These are phyloP conservation scores for Lentinus brumalis DNA, from an alignment of 768 basidiomycete genomes.

Conservation along the genomic window DNA sequence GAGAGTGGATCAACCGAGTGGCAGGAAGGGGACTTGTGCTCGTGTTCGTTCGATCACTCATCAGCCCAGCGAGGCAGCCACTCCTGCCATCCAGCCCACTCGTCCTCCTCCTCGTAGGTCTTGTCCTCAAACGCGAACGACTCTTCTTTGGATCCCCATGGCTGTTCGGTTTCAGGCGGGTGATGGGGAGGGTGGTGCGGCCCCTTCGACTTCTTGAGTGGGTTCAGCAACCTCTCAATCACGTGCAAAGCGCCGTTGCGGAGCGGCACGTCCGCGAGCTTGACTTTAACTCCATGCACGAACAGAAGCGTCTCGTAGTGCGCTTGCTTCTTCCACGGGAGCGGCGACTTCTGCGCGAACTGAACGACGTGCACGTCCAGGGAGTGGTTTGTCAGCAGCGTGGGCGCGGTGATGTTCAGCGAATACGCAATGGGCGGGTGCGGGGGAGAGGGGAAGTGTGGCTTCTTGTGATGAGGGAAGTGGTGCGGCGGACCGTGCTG, in stretches of 20 bases:
- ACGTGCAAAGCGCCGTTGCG: slow-evolving; percentile 63
- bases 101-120: slow-evolving; percentile 17
- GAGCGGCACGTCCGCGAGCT: slow-evolving; percentile 48
- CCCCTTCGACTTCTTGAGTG: slow-evolving; percentile 17
- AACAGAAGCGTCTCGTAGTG: slow-evolving; percentile 39
- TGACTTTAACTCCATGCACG: slow-evolving; percentile 43
- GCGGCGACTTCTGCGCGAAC: slow-evolving; percentile 35
- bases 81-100: slow-evolving; percentile 50
- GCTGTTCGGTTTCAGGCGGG: background rate
- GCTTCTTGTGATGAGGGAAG: background rate
- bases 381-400: slow-evolving; percentile 45
- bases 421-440: slow-evolving; percentile 18
- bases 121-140: background rate
- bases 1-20: no score
- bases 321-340: slow-evolving; percentile 36
- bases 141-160: background rate
- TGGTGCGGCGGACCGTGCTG: background rate
- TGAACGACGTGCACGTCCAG: slow-evolving; percentile 51
- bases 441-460: background rate
- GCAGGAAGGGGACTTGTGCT: background rate
- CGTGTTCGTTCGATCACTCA: slow-evolving; percentile 27
- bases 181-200: background rate
- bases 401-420: slow-evolving; percentile 36
- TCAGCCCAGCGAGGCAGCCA: slow-evolving; percentile 53
- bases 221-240: slow-evolving; percentile 44